phyloP scores from a whole-genome alignment of 2,329 filamentous ascomycete species.

The Sporothrix schenckii region DNA sequence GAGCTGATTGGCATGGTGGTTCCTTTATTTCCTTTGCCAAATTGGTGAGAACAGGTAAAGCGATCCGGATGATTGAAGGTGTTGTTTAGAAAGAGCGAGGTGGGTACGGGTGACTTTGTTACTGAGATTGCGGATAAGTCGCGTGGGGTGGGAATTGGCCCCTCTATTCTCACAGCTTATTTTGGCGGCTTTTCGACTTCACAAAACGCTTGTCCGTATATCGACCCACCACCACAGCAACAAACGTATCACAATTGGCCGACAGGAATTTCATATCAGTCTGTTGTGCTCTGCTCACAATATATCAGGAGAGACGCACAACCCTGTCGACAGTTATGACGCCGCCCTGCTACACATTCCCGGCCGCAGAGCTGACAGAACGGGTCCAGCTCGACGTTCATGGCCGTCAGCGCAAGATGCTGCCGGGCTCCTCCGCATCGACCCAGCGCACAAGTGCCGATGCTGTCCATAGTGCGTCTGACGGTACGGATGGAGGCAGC shows the following conservation, averaged over 20 bases:
- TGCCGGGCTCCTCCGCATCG: constrained; percentile 25
- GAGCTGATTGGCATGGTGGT: neutral
- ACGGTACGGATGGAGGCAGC: neutral
- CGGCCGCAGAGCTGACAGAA: constrained; percentile 54
- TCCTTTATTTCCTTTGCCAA: neutral
- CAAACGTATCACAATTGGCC: neutral
- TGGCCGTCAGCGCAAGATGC: constrained; percentile 58
- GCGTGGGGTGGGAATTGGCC: neutral
- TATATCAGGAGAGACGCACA: neutral
- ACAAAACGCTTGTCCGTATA: neutral
- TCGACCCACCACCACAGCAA: neutral
- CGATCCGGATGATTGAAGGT: neutral
- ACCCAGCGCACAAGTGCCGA: neutral
- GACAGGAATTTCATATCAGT: too few relatives aligned
- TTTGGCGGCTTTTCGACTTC: neutral
- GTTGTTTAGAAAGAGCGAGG: neutral
- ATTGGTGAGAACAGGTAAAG: neutral
- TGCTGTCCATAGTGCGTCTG: neutral
- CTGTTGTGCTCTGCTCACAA: neutral
- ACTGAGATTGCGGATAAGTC: neutral
- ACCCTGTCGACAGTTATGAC: constrained; percentile 51
- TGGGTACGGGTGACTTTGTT: neutral
- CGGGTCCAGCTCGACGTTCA: constrained; percentile 53
- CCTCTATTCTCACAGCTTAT: constrained; percentile 22
- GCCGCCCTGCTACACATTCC: constrained; percentile 60